Base-by-base conservation (phyloP, 768 basidiomycete genomes). In the Macrolepiota dolichaula region DNA sequence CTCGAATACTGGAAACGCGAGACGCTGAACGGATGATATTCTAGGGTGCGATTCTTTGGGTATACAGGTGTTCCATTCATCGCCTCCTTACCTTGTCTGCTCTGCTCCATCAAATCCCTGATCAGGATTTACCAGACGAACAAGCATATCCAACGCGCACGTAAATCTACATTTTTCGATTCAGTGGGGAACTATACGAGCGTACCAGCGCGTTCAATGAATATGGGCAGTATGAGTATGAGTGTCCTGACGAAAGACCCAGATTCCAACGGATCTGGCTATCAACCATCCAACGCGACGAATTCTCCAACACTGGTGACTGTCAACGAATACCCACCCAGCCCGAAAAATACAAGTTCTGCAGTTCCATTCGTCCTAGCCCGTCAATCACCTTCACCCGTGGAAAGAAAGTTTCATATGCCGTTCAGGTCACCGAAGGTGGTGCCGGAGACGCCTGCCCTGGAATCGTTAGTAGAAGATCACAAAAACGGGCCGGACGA, bases 1-100 rank as follows among this genome's bases (percentile, higher is more conserved):
- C 36, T 49, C n/a, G 42, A n/a, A 9, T 7, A 9, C 6, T 44
- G 42, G 7, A 19, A 44, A 19, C 19, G 42, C 10, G 19, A 2
- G 42, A 22, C 2, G 42, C 19, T 44, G 42, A 44, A 5, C 7
- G 19, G 42, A n/a, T 1, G 19, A 11, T 49, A 25, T 49, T 49
- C 11, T 24, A 89, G 88, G 88, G 77, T 83, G 32, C 83, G 87
- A 49, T 79, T 88, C 58, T 64, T 86, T n/a, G 81, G 83, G 40
- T 88, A 87, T 65, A 81, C 86, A 12, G 88, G 86, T 6, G 67
- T 79, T 6, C 79, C 86, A 0, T 75, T 86, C 59, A 57, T 83
- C 46, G 69, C 84, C 10, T 72, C 78, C 2, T 68, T 86, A 15
- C 87, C 87, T 2, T 81, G 80, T 51, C 69, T 85, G 42, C 72